Percentiles rank a stretch among this genome's conserved stretches.
Evolutionary conservation across 192 early-diverging fungal species (phyloP).

Genomic region (Podila minutissima): DNA sequence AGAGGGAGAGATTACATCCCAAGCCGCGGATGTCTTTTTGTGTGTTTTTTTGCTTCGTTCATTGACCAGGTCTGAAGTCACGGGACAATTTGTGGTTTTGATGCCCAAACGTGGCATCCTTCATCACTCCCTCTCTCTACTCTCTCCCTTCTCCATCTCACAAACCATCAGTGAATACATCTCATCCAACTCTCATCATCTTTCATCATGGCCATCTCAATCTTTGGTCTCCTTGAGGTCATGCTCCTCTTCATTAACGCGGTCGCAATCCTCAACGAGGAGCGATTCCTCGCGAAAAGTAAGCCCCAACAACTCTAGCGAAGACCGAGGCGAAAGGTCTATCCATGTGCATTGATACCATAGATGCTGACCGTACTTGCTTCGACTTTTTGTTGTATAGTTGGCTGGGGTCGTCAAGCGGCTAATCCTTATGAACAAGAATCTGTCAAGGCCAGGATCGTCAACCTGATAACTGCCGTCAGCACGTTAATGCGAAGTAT

Average conservation of each 20-base stretch:
- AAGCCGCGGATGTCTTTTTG: too few relatives aligned
- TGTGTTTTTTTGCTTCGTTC: neutral
- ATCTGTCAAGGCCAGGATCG: conserved; percentile 80
- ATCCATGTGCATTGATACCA: too few relatives aligned
- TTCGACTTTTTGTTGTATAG: conserved; percentile 35
- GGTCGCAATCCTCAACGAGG: conserved; percentile 90
- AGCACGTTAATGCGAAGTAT: conserved; percentile 89
- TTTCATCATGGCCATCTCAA: conserved; percentile 61
- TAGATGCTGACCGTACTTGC: neutral
- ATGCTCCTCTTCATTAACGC: conserved; percentile 87
- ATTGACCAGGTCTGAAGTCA: too few relatives aligned
- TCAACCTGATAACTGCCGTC: conserved; percentile 91
- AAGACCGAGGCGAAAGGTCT: neutral
- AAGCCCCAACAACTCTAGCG: conserved; percentile 25
- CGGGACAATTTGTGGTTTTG: neutral
- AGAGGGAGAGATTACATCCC: neutral
- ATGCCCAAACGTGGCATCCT: neutral
- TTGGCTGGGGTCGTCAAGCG: conserved; percentile 69
- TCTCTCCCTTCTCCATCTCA: neutral
- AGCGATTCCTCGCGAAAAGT: conserved; percentile 92
- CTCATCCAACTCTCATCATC: neutral
- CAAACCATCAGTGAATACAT: neutral
- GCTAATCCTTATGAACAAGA: conserved; percentile 63
- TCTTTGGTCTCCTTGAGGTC: conserved; percentile 85
- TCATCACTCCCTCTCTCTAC: neutral